Base-by-base conservation (phyloP, 148 eudicot species). In the Diospyros lotus region DNA sequence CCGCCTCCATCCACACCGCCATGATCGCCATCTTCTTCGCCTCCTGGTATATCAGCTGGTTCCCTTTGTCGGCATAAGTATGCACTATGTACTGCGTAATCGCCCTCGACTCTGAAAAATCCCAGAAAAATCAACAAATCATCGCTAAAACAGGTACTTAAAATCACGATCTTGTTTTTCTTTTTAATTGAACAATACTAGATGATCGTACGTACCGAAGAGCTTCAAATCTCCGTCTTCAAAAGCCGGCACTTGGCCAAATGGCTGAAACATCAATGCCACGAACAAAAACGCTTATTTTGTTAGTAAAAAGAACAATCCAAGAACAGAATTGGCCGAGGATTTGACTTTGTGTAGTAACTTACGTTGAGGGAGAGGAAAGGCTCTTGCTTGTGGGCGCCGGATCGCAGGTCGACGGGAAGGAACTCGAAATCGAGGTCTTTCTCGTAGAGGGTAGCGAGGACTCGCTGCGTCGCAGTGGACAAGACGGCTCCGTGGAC, bases 181-280 rank as follows among this genome's bases (percentile, higher is more conserved):
- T 13, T 2, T 4, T 4, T 56, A 56, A 56, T 56, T 3, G 4
- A 56, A 13, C 6, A 1, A 8, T 28, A 28, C 28, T 65, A 44
- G 13, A 46, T 60, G 4, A 15, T 4, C 9, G 15, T 18, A 9
- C 78, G 72, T 50, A 85, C 86, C 86, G 58, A 85, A 85, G 46
- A 85, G 80, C 42, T 73, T 74, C 77, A 86, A 2, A 56, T 86
- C 86, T 46, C 82, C 88, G 15, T 86, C 86, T 69, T 86, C 84
- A 63, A 86, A 64, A 9, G 79, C 86, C 13, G 86, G 88, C 6
- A 86, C 71, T 76, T 80, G 78, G 53, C 88, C 88, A 73, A 86
- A 86, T 17, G 88, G 88, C 88, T 86, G 73, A 53, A 73, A 66
- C 54, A 81, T 45, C 1, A 18, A 61, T 15, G 4, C 42, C 28